Base-by-base conservation (phyloP, 2,329 filamentous ascomycete species). In the Colletotrichum brevisporum region DNA sequence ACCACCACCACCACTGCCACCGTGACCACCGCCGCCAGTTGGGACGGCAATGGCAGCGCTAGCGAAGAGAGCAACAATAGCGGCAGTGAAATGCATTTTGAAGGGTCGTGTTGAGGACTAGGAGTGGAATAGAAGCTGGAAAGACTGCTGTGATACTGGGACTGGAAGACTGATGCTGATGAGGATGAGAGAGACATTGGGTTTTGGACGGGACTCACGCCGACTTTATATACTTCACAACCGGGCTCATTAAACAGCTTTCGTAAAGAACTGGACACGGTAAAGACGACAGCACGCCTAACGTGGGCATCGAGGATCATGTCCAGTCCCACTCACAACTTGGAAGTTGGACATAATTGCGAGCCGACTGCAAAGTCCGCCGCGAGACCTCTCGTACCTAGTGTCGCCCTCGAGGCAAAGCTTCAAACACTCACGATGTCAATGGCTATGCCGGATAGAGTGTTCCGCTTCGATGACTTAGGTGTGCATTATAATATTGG, bases 61-160 rank as follows among this genome's bases (percentile, higher is more conserved):
- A 24, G 60, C 52, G 27, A 67, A 64, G 52, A 67, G 45, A 5
- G 60, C 39, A 53, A 58, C 18, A 5, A 67, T 24, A 36, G 39
- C 53, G 18, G 51, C 47, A 13, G 53, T 26, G n/a, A 67, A 64
- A 24, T 67, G 52, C 64, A 67, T 67, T 18, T 57, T 67, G 59
- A n/a, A n/a, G 26, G 8, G 16, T 41, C 6, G 50, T 36, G 24
- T 16, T 53, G 26, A 39, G 21, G 45, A 21, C 31, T 36, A 10
- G 6, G 31, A 36, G 31, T 36, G 31, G 31, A 36, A 8, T 10
- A 4, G 10, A 36, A 36, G 31, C 31, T 36, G 31, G 36, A n/a
- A 18, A 12, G 36, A 43, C 16, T 50, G 27, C 24, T 61, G 26
- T n/a, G 45, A 21, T 18, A 45, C 45, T 36, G 16, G 6, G 47